These are phyloP conservation scores for Perkinsus chesapeaki DNA, from an alignment of 169 alveolate species.

Conservation along the genomic window DNA sequence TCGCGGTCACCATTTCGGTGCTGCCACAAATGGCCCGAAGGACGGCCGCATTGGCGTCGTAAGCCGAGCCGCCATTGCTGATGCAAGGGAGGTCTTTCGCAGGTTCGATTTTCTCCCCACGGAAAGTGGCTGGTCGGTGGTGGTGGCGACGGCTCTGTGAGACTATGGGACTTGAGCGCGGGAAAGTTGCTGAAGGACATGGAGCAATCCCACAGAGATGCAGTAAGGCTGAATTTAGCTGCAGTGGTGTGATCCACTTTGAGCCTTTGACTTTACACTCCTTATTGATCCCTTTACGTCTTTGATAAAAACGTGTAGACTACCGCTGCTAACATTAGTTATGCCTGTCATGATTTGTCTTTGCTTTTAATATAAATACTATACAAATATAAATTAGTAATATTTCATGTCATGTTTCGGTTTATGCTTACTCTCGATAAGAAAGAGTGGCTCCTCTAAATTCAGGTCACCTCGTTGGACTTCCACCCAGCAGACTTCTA, in stretches of 20 bases:
- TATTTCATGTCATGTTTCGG: no score
- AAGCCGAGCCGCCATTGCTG: background rate
- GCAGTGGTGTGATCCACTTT: no score
- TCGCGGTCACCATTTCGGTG: conserved; percentile 37
- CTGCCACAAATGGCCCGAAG: background rate
- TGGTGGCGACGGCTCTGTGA: conserved; percentile 49
- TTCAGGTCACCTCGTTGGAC: conserved; percentile 33
- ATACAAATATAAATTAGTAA: no score
- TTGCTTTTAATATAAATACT: no score
- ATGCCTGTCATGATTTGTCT: no score
- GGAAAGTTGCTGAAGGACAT: conserved; percentile 29
- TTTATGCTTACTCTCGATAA: no score
- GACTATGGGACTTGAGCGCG: conserved; percentile 49
- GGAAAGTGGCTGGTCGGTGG: conserved; percentile 64
- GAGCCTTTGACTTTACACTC: no score
- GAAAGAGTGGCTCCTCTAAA: no score
- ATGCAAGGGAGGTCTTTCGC: background rate
- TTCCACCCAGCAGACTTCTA: conserved; percentile 59
- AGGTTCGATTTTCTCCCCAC: conserved; percentile 57
- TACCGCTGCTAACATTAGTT: no score
- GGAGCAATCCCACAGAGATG: background rate
- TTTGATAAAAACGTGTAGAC: no score
- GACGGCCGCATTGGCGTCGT: background rate
- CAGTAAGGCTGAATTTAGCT: no score
- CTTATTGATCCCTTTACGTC: no score